Base-by-base conservation (phyloP, 345 rosid species). In the Conringia planisiliqua region DNA sequence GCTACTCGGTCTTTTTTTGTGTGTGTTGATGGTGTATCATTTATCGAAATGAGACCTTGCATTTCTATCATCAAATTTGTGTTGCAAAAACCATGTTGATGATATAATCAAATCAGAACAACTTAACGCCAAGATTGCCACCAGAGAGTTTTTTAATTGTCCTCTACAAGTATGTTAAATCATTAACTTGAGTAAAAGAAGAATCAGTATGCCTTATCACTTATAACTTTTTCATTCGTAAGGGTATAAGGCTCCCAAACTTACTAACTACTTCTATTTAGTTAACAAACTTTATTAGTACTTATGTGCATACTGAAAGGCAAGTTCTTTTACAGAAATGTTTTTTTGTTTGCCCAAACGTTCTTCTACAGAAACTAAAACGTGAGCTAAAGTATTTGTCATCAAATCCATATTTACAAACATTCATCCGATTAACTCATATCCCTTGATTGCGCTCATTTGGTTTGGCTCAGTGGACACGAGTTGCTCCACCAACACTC, bases 31-130 rank as follows among this genome's bases (percentile, higher is more conserved):
- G 48, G 33, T 62, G 70, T 43, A 70, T 39, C n/a, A 24, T 69
- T 43, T 69, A 61, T 18, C 22, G 52, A 5, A 27, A 40, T 39
- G 47, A 10, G 29, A 16, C 16, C 3, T 1, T 33, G 7, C 82
- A 79, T 55, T 87, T 85, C 67, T 86, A 86, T 81, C 92, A 87
- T 68, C 87, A 86, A 43, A 62, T 43, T 50, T 89, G 69, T 52
- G 51, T 60, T 7, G 11, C 89, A 66, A 79, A 80, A 44, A 78
- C 85, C 77, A 71, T 47, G 46, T 60, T 6, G 59, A 29, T 67
- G 77, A 82, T 62, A 58, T 82, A 80, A 67, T 47, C 58, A 75
- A 55, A 72, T 85, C 83, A 35, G 69, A 70, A 70, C 50, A 76
- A 42, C 62, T 76, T 70, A 42, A 39, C 73, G 58, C 58, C n/a